Evolutionary conservation across 192 early-diverging fungal species (phyloP).

Genomic region (Coemansia sp.): DNA sequence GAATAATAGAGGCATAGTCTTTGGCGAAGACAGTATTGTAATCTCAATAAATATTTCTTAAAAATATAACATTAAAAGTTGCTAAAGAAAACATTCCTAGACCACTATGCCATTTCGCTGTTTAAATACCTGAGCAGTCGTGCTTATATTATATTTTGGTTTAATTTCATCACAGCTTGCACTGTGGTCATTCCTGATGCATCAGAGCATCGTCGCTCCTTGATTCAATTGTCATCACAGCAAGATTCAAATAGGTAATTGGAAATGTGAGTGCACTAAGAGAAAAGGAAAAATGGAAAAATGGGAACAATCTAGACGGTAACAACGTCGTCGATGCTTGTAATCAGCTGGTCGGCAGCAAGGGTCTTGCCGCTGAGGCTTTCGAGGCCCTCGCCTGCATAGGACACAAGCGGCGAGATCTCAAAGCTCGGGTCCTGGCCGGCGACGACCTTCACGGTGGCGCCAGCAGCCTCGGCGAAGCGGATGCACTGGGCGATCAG

Average conservation of each 20-base stretch:
- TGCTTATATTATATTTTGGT: background rate
- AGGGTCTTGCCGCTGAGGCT: conserved; percentile 63
- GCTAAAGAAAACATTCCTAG: too few relatives aligned
- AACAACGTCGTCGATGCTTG: conserved; percentile 23
- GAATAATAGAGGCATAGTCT: too few relatives aligned
- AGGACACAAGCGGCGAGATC: conserved; percentile 86
- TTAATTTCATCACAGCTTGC: too few relatives aligned
- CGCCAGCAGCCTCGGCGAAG: conserved; percentile 85
- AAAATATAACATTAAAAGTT: too few relatives aligned
- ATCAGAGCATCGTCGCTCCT: too few relatives aligned
- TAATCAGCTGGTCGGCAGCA: conserved; percentile 38
- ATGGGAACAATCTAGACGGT: conserved; percentile 17
- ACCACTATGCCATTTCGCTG: too few relatives aligned
- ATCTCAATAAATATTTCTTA: too few relatives aligned
- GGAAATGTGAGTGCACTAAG: background rate
- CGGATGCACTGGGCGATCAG: conserved; percentile 85
- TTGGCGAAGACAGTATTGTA: too few relatives aligned
- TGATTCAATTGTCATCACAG: too few relatives aligned
- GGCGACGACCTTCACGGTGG: conserved; percentile 61
- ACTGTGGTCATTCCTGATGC: too few relatives aligned
- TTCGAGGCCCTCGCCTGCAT: conserved; percentile 92
- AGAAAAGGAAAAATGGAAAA: background rate
- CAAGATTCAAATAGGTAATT: too few relatives aligned
- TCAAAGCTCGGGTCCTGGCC: conserved; percentile 66
- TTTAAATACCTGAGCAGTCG: too few relatives aligned